Conservation (phyloP, 1,139 yeast genomes). For the Yamadazyma songkhlaensis region DNA sequence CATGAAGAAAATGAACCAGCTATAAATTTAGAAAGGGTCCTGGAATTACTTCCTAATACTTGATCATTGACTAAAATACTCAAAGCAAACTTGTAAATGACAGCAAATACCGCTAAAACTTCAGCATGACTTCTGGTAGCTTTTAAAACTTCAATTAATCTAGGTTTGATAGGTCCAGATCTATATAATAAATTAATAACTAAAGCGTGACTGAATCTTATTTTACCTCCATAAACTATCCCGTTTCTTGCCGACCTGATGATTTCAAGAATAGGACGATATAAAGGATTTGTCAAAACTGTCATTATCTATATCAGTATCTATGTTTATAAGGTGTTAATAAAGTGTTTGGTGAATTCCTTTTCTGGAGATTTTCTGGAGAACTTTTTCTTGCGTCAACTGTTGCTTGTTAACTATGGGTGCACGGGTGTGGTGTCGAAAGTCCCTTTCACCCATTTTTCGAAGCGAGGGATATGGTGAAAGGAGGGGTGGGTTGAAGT, state of each 20-base stretch:
- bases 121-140: slow-evolving; percentile 68
- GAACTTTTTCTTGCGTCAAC: neutral
- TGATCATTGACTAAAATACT: slow-evolving; percentile 32
- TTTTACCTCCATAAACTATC: slow-evolving; percentile 68
- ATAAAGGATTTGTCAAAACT: slow-evolving; percentile 25
- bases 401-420: neutral
- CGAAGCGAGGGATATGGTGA: neutral
- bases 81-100: slow-evolving; percentile 49
- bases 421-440: neutral
- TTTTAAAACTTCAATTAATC: slow-evolving; percentile 47
- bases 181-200: slow-evolving; percentile 61
- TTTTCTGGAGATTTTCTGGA: neutral
- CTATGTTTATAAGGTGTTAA: too few relatives aligned
- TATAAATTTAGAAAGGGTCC: slow-evolving; percentile 42
- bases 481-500: too few relatives aligned
- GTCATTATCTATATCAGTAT: slow-evolving; percentile 13
- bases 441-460: neutral
- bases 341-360: neutral
- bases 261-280: slow-evolving; percentile 40
- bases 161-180: slow-evolving; percentile 44
- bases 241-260: slow-evolving; percentile 48
- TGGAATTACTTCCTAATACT: slow-evolving; percentile 31
- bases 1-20: slow-evolving; percentile 68
- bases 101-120: slow-evolving; percentile 65
- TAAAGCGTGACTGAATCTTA: slow-evolving; percentile 71